Base-by-base conservation (phyloP, 345 rosid species). In the Eucalyptus tenuipes region DNA sequence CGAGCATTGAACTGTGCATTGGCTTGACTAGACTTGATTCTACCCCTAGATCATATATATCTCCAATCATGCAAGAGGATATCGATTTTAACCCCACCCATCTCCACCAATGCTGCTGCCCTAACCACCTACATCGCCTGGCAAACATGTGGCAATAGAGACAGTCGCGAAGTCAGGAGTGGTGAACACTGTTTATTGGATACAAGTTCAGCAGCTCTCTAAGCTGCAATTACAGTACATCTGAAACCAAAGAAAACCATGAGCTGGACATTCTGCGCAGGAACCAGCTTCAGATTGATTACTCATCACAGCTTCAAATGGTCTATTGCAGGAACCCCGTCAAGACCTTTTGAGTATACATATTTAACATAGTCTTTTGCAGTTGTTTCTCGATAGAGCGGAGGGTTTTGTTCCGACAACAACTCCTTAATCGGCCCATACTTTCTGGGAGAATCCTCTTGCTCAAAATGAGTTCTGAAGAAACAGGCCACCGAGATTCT, bases 341-440 rank as follows among this genome's bases (percentile, higher is more conserved):
- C 88, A 3, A 89, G 52, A 31, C 89, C 92, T 57, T 89, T 91
- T 6, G 91, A 88, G 88, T 86, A 49, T 29, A 18, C 24, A 16
- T 80, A 53, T 1, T 86, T 18, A 45, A 90, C 15, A 55, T 89
- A 87, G 79, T 93, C 93, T 24, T 91, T 40, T 6, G 89, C 44
- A 5, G 91, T 82, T 22, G 89, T 90, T 33, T 90, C 92, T 45
- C 90, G 33, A 87, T 92, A 91, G 27, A 90, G 47, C 5, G 93
- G 89, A 2, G 94, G 93, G 18, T 88, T 88, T 24, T 92, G 84
- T 53, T 92, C 90, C 13, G 93, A 92, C 3, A 91, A 17, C 88
- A 92, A 6, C 80, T 93, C 92, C 55, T 91, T 89, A 25, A 91
- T 92, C 5, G 91, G 94, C 6, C 92, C 92, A 57, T 89, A 91